A percentile compares a stretch with the other conserved stretches of the same genome.
Evolutionary conservation across 2,329 filamentous ascomycete species (phyloP).

Genomic region (Leptosphaerulina australis): DNA sequence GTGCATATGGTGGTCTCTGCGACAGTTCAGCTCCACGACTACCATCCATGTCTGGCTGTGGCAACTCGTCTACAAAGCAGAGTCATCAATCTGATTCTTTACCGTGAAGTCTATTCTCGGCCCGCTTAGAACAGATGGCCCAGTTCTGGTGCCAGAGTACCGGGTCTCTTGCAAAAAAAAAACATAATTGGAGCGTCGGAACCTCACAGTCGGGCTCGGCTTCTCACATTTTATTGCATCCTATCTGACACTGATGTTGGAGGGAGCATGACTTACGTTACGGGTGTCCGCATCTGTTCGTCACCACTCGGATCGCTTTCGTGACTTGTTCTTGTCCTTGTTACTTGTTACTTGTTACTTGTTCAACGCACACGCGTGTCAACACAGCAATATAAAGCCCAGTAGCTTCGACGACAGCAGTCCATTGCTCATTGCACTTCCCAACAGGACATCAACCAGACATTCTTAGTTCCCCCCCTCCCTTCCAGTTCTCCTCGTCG

Average conservation of each 20-base stretch:
- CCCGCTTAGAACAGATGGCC: constrained; percentile 18
- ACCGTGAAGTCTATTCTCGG: constrained; percentile 17
- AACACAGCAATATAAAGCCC: constrained; percentile 7
- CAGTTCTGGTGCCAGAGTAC: constrained; percentile 18
- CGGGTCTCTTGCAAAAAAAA: constrained; percentile 27
- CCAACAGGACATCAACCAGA: too few relatives aligned
- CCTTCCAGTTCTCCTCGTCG: neutral
- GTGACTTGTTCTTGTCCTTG: constrained; percentile 16
- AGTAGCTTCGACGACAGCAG: neutral
- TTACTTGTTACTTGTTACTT: constrained; percentile 15
- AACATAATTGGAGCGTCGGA: constrained; percentile 24
- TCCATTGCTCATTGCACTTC: constrained; percentile 1
- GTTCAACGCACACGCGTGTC: constrained; percentile 5
- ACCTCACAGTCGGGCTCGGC: constrained; percentile 23
- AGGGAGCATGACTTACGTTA: constrained; percentile 29
- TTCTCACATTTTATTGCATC: constrained; percentile 25
- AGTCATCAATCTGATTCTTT: constrained; percentile 10
- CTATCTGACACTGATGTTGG: constrained; percentile 18
- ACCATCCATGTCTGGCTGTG: neutral
- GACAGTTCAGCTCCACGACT: neutral
- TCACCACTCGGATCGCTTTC: constrained; percentile 12
- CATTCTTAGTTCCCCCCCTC: too few relatives aligned
- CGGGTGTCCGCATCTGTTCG: constrained; percentile 26
- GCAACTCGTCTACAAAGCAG: neutral
- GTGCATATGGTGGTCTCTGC: neutral